Evolutionary conservation across 495 filamentous ascomycete genomes (phyloP).

Genomic region (Parathielavia appendiculata): DNA sequence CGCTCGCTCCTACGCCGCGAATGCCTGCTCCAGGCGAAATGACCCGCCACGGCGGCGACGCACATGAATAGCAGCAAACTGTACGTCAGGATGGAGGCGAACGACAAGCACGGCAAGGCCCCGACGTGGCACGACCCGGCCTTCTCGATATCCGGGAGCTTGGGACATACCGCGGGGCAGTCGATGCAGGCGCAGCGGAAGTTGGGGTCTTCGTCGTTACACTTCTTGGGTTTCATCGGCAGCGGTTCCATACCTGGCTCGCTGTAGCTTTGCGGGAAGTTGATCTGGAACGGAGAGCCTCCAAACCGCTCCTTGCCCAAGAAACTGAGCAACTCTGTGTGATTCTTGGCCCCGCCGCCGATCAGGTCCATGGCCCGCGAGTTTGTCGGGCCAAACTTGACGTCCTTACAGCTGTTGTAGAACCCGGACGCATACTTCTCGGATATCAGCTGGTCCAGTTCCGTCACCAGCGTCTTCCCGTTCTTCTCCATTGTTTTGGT

Average conservation of each 20-base stretch:
- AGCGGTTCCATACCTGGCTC: slow-evolving; percentile 61
- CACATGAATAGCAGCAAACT: slow-evolving; percentile 63
- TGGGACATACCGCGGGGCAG: slow-evolving; percentile 77
- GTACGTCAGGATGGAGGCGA: slow-evolving; percentile 84
- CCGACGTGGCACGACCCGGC: slow-evolving; percentile 74
- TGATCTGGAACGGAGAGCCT: slow-evolving; percentile 95
- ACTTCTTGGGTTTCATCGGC: slow-evolving; percentile 66
- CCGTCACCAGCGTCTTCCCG: slow-evolving; percentile 71
- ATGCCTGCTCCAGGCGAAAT: slow-evolving; percentile 68
- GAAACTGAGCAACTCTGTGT: slow-evolving; percentile 76
- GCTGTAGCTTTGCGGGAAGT: slow-evolving; percentile 66
- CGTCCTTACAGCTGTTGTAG: slow-evolving; percentile 95
- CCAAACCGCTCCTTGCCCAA: slow-evolving; percentile 83
- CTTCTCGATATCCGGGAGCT: slow-evolving; percentile 65
- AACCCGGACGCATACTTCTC: slow-evolving; percentile 83
- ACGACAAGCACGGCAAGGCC: slow-evolving; percentile 80
- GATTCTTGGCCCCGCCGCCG: slow-evolving; percentile 90
- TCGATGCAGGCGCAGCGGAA: slow-evolving; percentile 93
- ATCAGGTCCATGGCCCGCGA: slow-evolving; percentile 90
- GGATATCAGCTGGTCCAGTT: slow-evolving; percentile 86
- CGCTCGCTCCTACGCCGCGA: slow-evolving; percentile 69
- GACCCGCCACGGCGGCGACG: slow-evolving; percentile 61
- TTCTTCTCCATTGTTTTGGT: slow-evolving; percentile 63
- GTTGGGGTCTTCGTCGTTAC: slow-evolving; percentile 77
- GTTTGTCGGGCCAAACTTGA: slow-evolving; percentile 93